Conservation (phyloP, 2,329 filamentous ascomycete genomes). For the Exserohilum rostratum region DNA sequence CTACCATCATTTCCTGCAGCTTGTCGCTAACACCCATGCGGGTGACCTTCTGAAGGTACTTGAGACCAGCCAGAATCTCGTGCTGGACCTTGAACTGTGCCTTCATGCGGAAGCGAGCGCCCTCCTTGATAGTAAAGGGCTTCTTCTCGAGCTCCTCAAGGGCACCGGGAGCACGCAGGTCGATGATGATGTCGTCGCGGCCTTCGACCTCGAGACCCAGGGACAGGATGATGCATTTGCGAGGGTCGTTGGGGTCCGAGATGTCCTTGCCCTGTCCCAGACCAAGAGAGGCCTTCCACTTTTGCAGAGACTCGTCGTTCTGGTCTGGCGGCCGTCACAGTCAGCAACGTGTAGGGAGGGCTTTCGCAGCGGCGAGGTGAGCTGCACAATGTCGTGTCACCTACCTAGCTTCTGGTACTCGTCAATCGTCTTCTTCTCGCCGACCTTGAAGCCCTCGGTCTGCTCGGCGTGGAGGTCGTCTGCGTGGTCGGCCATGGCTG, state of each 20-base stretch:
- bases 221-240: conserved; percentile 90
- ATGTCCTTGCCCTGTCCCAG: conserved; percentile 67
- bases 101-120: conserved; percentile 90
- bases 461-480: conserved; percentile 86
- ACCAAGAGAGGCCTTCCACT: conserved; percentile 96
- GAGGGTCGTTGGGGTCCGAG: conserved; percentile 71
- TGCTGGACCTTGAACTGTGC: conserved; percentile 95
- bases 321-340: conserved; percentile 55
- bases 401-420: conserved; percentile 93
- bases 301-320: conserved; percentile 90
- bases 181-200: conserved; percentile 84
- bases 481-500: conserved; percentile 54
- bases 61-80: conserved; percentile 90
- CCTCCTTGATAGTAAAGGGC: conserved; percentile 98
- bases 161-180: conserved; percentile 76
- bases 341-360: conserved; percentile 5
- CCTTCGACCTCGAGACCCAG: conserved; percentile 86
- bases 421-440: conserved; percentile 96
- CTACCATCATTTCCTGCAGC: conserved; percentile 96
- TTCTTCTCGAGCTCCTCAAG: conserved; percentile 82
- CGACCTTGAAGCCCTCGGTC: conserved; percentile 97
- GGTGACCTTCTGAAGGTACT: conserved; percentile 95
- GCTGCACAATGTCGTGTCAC: conserved; percentile 44
- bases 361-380: background rate
- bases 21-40: conserved; percentile 87